These are phyloP conservation scores for Ophiocordyceps camponoti-saundersi DNA, from an alignment of 2,329 filamentous ascomycete genomes.

Conservation along the genomic window DNA sequence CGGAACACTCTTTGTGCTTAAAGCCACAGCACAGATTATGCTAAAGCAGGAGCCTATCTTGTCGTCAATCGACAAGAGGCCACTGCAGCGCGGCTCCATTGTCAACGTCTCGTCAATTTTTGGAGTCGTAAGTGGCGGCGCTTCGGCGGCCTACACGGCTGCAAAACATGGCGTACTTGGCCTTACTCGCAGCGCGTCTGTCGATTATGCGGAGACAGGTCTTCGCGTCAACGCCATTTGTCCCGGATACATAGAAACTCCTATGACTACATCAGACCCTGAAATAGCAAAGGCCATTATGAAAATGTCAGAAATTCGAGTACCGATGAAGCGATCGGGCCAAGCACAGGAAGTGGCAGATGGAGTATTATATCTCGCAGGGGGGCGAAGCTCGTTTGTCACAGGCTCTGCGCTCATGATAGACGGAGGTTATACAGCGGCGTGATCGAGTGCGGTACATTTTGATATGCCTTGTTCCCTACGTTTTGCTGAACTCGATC, in stretches of 20 bases:
- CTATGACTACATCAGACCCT: background rate
- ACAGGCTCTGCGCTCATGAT: background rate
- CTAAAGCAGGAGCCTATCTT: conserved; percentile 21
- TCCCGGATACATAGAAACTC: background rate
- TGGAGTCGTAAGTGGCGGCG: background rate
- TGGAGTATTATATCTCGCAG: background rate
- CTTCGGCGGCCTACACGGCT: background rate
- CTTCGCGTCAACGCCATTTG: background rate
- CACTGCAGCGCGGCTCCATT: background rate
- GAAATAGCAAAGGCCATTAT: background rate
- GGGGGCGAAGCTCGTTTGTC: background rate
- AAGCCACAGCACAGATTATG: conserved; percentile 23
- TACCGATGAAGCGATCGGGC: background rate
- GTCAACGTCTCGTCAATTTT: background rate
- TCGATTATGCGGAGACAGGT: background rate
- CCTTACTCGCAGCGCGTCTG: background rate
- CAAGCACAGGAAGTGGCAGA: background rate
- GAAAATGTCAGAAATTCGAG: background rate
- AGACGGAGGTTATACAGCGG: background rate
- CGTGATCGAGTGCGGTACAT: background rate
- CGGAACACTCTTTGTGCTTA: conserved; percentile 22
- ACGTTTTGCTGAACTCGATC: background rate
- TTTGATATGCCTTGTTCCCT: background rate
- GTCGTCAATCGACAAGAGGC: conserved; percentile 13
- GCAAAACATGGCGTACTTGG: background rate